Evolutionary conservation across 164 flowering plant species (phyloP).

Genomic region (Vitis riparia): DNA sequence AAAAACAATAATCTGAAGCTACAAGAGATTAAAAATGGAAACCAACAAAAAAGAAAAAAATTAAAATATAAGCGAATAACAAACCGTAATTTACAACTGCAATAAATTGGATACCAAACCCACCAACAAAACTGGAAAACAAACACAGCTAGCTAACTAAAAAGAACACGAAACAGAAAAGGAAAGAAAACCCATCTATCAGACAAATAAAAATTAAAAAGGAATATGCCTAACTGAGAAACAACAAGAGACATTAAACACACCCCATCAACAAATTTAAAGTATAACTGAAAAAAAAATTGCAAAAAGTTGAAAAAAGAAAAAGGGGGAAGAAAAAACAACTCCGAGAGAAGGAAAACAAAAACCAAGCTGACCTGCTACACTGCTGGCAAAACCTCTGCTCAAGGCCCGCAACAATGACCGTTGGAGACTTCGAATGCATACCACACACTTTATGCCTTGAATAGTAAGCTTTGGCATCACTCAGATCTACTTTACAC

Average conservation of each 20-base stretch:
- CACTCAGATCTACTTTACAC: slow-evolving; percentile 78
- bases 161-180: too few species aligned
- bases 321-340: background rate
- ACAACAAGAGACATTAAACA: background rate
- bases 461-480: slow-evolving; percentile 82
- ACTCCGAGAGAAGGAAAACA: background rate
- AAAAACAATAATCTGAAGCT: too few species aligned
- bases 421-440: slow-evolving; percentile 80
- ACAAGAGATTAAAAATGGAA: too few species aligned
- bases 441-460: slow-evolving; percentile 88
- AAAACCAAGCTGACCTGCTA: slow-evolving; percentile 58
- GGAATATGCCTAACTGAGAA: background rate
- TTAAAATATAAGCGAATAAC: too few species aligned
- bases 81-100: too few species aligned
- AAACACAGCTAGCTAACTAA: too few species aligned
- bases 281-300: background rate
- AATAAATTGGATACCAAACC: too few species aligned
- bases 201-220: background rate
- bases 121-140: too few species aligned
- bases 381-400: slow-evolving; percentile 93
- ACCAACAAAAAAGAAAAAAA: too few species aligned
- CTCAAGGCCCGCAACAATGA: slow-evolving; percentile 65
- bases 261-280: background rate
- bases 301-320: background rate
- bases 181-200: background rate